phyloP scores from a whole-genome alignment of 78 protist species.

The Ministeria vibrans region DNA sequence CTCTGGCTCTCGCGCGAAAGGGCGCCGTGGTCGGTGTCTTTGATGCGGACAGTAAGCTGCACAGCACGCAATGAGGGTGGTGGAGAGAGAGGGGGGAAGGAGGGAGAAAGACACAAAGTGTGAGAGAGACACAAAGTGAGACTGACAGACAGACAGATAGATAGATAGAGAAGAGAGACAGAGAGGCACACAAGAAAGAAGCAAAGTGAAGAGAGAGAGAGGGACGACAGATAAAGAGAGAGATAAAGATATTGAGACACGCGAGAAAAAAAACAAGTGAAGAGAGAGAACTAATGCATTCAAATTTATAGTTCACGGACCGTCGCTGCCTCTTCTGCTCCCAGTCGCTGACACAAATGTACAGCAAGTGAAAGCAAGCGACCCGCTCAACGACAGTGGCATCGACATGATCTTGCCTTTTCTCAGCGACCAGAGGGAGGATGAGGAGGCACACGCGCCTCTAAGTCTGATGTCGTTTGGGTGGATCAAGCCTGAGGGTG shows the following conservation, averaged over 20 bases:
- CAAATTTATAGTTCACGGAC: too few relatives aligned
- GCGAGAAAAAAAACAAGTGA: too few relatives aligned
- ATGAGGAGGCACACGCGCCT: background rate
- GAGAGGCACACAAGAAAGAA: background rate
- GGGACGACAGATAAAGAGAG: too few relatives aligned
- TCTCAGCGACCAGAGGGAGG: background rate
- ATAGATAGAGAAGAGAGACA: background rate
- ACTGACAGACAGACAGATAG: background rate
- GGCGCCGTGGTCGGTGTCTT: slow-evolving; percentile 57
- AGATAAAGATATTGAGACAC: background rate
- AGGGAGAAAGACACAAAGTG: background rate
- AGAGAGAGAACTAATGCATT: too few relatives aligned
- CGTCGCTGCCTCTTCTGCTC: background rate
- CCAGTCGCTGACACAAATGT: too few relatives aligned
- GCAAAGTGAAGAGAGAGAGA: too few relatives aligned
- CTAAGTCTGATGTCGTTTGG: too few relatives aligned
- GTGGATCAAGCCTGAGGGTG: background rate
- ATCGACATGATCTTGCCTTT: too few relatives aligned
- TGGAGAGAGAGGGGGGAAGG: background rate
- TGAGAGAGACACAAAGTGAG: background rate
- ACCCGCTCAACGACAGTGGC: too few relatives aligned
- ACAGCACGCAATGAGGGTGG: slow-evolving; percentile 1
- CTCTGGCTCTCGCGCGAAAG: slow-evolving; percentile 39
- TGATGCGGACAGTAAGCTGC: slow-evolving; percentile 76
- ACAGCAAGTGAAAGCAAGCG: too few relatives aligned